Percentiles rank a stretch among this genome's conserved stretches.
Evolutionary conservation across 768 basidiomycete genomes (phyloP).

Genomic region (Boletus rubescentipes): DNA sequence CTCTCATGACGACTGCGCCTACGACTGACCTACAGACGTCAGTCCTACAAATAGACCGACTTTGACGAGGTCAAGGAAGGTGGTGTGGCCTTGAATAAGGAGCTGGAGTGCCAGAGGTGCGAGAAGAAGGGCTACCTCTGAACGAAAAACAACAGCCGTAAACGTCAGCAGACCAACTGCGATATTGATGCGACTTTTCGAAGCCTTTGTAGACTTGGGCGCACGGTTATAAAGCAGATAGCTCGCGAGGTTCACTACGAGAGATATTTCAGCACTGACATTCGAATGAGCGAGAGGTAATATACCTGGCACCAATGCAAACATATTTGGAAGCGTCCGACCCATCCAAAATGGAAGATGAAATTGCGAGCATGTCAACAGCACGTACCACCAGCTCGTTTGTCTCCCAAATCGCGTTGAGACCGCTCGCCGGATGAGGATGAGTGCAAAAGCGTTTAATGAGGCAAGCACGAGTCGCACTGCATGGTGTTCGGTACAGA

Average conservation of each 20-base stretch:
- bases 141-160: conserved; percentile 70
- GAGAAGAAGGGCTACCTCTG: conserved; percentile 73
- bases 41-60: conserved; percentile 51
- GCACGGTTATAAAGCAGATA: conserved; percentile 43
- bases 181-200: conserved; percentile 32
- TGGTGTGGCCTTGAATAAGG: conserved; percentile 41
- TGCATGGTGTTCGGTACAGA: conserved; percentile 28
- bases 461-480: conserved; percentile 74
- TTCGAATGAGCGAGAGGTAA: conserved; percentile 4
- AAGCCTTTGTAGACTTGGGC: conserved; percentile 40
- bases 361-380: conserved; percentile 82
- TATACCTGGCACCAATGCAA: conserved; percentile 76
- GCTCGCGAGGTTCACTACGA: conserved; percentile 55
- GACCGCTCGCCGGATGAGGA: conserved; percentile 62
- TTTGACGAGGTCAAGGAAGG: conserved; percentile 44
- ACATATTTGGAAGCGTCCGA: conserved; percentile 92
- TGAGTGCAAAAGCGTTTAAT: conserved; percentile 60
- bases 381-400: conserved; percentile 56
- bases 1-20: not conserved
- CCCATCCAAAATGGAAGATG: conserved; percentile 94
- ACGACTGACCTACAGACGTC: conserved; percentile 49
- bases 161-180: conserved; percentile 65
- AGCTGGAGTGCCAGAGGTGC: conserved; percentile 58
- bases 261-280: not conserved
- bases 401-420: conserved; percentile 60